A percentile compares a stretch with the other conserved stretches of the same genome.
phyloP scores from a whole-genome alignment of 345 rosid genomes.

The Gossypium herbaceum region DNA sequence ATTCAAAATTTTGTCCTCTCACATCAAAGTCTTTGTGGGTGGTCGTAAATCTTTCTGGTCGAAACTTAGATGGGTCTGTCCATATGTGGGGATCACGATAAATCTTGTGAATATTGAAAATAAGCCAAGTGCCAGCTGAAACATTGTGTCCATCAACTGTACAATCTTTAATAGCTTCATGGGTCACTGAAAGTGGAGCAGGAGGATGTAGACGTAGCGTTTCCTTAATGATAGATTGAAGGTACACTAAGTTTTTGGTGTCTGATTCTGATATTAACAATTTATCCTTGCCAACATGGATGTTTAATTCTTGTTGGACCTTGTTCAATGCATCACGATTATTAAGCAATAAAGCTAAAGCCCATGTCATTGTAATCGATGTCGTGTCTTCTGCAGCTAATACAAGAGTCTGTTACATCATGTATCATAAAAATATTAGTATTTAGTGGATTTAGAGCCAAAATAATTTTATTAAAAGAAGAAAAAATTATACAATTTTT shows the following conservation, averaged over 20 bases:
- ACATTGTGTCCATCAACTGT: background rate
- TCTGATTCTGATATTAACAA: slow-evolving; percentile 23
- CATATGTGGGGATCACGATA: too few species aligned
- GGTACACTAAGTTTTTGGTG: slow-evolving; percentile 21
- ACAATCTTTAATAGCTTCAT: slow-evolving; percentile 22
- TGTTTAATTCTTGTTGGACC: slow-evolving; percentile 29
- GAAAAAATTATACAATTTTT: too few species aligned
- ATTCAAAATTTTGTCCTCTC: too few species aligned
- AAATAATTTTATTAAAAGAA: too few species aligned
- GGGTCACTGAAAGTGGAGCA: slow-evolving; percentile 20
- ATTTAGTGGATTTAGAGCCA: background rate
- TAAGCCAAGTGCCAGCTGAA: too few species aligned
- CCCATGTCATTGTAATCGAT: slow-evolving; percentile 27
- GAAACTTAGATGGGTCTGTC: accelerated
- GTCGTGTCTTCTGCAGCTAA: slow-evolving; percentile 29
- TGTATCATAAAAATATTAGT: too few species aligned
- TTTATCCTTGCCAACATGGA: slow-evolving; percentile 15
- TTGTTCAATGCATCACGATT: slow-evolving; percentile 9
- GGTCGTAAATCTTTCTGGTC: too few species aligned
- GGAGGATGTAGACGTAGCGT: slow-evolving; percentile 32
- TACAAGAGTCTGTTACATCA: slow-evolving; percentile 18
- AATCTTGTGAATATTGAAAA: too few species aligned
- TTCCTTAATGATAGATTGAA: slow-evolving; percentile 27
- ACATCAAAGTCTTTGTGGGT: too few species aligned
- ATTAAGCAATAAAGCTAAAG: slow-evolving; percentile 24